Conservation (phyloP, 768 basidiomycete species). For the Chalciporus piperatus region DNA sequence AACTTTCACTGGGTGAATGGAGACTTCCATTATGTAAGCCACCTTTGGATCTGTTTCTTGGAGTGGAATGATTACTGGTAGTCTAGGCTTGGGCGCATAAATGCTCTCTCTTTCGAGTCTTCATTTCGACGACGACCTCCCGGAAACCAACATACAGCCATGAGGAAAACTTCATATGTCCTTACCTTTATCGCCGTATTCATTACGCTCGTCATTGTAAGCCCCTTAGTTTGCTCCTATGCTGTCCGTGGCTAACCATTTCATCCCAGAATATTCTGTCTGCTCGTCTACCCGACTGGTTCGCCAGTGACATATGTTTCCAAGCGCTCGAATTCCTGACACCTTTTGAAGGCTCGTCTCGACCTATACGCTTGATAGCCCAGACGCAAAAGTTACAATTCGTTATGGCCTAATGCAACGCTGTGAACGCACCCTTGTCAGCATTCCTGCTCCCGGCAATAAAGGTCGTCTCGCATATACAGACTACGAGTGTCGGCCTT, state of each 20-base stretch:
- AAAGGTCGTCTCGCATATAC: slow-evolving; percentile 48
- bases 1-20: no score
- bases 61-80: no score
- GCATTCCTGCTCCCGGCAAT: slow-evolving; percentile 44
- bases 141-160: slow-evolving; percentile 22
- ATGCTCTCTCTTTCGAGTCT: not conserved
- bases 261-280: slow-evolving; percentile 54
- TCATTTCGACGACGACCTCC: not conserved
- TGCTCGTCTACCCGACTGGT: slow-evolving; percentile 63
- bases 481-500: slow-evolving; percentile 60
- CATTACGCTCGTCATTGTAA: slow-evolving; percentile 49
- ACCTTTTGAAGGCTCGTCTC: slow-evolving; percentile 40
- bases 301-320: slow-evolving; percentile 26
- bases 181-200: slow-evolving; percentile 58
- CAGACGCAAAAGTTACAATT: slow-evolving; percentile 46
- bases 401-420: slow-evolving; percentile 58
- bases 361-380: slow-evolving; percentile 36
- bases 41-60: not conserved
- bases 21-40: slow-evolving; percentile 7
- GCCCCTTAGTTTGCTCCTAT: slow-evolving; percentile 19
- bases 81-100: not conserved
- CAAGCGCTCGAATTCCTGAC: slow-evolving; percentile 20
- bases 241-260: not conserved
- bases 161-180: slow-evolving; percentile 71
- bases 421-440: slow-evolving; percentile 52